Evolutionary conservation across 2,329 filamentous ascomycete species (phyloP).

Genomic region (Elsinoe australis): DNA sequence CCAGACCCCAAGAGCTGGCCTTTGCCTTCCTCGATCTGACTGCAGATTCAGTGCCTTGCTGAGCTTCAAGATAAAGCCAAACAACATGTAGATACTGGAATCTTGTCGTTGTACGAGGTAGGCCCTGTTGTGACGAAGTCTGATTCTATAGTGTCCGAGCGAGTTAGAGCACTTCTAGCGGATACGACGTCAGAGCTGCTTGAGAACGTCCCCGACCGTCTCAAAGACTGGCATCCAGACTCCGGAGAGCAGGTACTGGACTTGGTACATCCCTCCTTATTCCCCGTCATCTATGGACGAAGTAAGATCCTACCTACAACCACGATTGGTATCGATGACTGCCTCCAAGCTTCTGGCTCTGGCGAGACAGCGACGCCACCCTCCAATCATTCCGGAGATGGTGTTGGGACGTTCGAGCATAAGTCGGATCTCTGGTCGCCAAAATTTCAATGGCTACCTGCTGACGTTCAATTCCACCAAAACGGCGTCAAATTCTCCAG

Average conservation of each 20-base stretch:
- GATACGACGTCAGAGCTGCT: slow-evolving; percentile 38
- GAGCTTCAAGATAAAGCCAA: slow-evolving; percentile 47
- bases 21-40: not conserved
- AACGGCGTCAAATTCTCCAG: slow-evolving; percentile 23
- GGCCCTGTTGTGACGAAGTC: slow-evolving; percentile 46
- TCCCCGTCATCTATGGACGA: slow-evolving; percentile 49
- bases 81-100: slow-evolving; percentile 35
- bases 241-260: slow-evolving; percentile 52
- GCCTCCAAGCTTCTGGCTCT: slow-evolving; percentile 27
- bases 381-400: slow-evolving; percentile 2
- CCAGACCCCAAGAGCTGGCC: not conserved
- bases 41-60: slow-evolving; percentile 26
- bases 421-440: slow-evolving; percentile 21
- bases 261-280: slow-evolving; percentile 57
- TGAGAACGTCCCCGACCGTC: slow-evolving; percentile 43
- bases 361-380: slow-evolving; percentile 20
- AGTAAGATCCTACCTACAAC: slow-evolving; percentile 36
- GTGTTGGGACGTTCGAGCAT: not conserved
- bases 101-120: slow-evolving; percentile 42
- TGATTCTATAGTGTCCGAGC: slow-evolving; percentile 38
- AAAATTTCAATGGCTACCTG: slow-evolving; percentile 28
- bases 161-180: slow-evolving; percentile 38
- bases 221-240: slow-evolving; percentile 56
- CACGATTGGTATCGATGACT: slow-evolving; percentile 27
- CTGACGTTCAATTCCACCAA: slow-evolving; percentile 23